Percentiles rank a stretch among this genome's conserved stretches.
Conservation (phyloP, 2,329 filamentous ascomycete genomes). For the Verticillium dahliae region DNA sequence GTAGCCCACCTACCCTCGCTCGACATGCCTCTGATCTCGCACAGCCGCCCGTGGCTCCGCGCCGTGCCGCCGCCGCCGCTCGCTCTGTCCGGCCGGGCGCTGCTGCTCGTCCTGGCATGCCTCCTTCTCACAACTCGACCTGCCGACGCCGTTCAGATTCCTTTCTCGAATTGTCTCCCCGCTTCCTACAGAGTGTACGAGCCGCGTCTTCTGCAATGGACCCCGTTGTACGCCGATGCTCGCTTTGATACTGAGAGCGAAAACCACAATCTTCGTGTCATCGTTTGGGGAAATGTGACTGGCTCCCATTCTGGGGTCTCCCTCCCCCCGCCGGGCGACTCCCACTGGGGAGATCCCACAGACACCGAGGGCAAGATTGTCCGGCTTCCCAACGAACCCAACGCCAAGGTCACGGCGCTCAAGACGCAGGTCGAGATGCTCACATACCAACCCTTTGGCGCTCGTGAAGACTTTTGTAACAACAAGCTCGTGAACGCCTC, state of each 20-base stretch:
- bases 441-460: conserved; percentile 64
- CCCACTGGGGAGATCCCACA: conserved; percentile 56
- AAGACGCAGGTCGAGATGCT: conserved; percentile 66
- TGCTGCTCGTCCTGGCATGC: conserved; percentile 31
- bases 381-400: conserved; percentile 40
- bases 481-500: conserved; percentile 48
- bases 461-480: conserved; percentile 59
- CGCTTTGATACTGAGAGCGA: conserved; percentile 57
- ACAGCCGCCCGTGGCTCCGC: background rate
- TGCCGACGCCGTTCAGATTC: conserved; percentile 58
- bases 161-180: conserved; percentile 79
- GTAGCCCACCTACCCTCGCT: conserved; percentile 3
- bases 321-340: conserved; percentile 54
- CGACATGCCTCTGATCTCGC: background rate
- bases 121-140: conserved; percentile 28
- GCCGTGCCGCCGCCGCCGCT: background rate
- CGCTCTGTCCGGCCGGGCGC: background rate
- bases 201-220: conserved; percentile 68
- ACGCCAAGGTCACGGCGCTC: conserved; percentile 65
- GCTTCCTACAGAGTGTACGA: conserved; percentile 49
- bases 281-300: conserved; percentile 85
- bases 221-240: conserved; percentile 68
- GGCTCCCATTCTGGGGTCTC: conserved; percentile 54
- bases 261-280: conserved; percentile 64
- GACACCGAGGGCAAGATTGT: conserved; percentile 70